Evolutionary conservation across 306 rosid species (phyloP), one percentile per base, ranked within the genome.

Genomic region (Prunus mume): DNA sequence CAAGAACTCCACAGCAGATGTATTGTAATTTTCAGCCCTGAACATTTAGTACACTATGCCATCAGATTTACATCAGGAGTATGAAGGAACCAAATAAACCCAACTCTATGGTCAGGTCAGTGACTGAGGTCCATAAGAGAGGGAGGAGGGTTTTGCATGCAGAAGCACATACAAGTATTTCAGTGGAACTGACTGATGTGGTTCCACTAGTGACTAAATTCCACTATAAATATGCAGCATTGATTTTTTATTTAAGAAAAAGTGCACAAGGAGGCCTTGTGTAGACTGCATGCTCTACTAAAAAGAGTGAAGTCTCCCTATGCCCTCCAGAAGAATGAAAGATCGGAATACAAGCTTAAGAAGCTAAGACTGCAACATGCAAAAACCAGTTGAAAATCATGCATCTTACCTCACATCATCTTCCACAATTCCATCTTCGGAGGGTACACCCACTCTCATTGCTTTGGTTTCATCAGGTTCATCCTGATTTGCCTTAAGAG

Each of bases 21-120:
- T 95, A 73, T 95, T 95, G 89, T 88, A 95, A 80, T 92, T 95
- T 83, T 95, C 98, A 45, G 97, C 98, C 79, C 97, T 95, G 88
- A 60, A 13, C 43, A 83, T 34, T 18, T 32, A 15, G 12, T 71
- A 60, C 52, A 63, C 50, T 19, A 52, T 73, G 60, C 55, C 60
- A 69, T 76, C 76, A 79, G 62, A 64, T 27, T 79, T 74, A 12
- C 60, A 61, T 20, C 43, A 3, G 13, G 65, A 45, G 45, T 13
- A 34, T 30, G 47, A 58, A 60, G 5, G 20, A 27, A 73, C 58
- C 32, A n/a, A 4, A 54, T 9, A 30, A 49, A n/a, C 51, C 17
- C 27, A 30, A 52, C 13, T n/a, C 45, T 22, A 62, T 30, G 67
- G 43, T 28, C 45, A 63, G 22, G 46, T 63, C 68, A 28, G 45